Conservation (phyloP, 1,284 basidiomycete genomes). For the Apiotrichum laibachii region DNA sequence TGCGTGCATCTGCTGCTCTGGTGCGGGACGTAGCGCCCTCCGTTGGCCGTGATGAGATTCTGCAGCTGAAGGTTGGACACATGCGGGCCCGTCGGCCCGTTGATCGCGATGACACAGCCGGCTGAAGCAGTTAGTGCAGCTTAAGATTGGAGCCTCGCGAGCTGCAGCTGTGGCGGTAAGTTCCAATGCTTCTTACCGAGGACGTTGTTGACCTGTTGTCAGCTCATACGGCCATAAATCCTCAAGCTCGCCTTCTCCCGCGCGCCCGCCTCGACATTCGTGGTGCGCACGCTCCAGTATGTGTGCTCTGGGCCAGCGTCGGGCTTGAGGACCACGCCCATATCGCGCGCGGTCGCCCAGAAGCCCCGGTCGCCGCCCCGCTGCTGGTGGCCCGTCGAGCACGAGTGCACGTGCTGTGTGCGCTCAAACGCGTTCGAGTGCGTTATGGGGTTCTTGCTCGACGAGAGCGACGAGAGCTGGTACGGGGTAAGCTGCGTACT, state of each 20-base stretch:
- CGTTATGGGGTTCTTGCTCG: conserved; percentile 41
- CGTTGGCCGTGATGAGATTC: conserved; percentile 47
- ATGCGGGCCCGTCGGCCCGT: conserved; percentile 48
- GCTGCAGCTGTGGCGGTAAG: too few species aligned
- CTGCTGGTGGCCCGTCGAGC: conserved; percentile 46
- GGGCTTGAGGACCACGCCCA: not conserved
- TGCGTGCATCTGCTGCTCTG: conserved; percentile 44
- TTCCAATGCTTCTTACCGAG: not conserved
- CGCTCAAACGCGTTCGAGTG: conserved; percentile 42
- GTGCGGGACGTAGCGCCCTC: conserved; percentile 41
- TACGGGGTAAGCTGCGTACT: not conserved
- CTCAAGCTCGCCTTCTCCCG: conserved; percentile 30
- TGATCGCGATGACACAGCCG: conserved; percentile 49
- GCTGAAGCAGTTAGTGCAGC: conserved; percentile 16
- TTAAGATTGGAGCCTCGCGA: too few species aligned
- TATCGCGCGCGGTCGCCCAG: conserved; percentile 10
- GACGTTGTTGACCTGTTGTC: not conserved
- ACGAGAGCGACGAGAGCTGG: conserved; percentile 36
- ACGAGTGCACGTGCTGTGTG: conserved; percentile 45
- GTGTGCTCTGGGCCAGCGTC: conserved; percentile 28
- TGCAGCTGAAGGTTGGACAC: conserved; percentile 51
- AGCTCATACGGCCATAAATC: not conserved
- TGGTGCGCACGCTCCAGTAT: conserved; percentile 45
- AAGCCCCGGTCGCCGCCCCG: conserved; percentile 40
- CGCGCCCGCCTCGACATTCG: conserved; percentile 42